Base-by-base conservation (phyloP, 441 rosid species). In the Erodium trifolium region DNA sequence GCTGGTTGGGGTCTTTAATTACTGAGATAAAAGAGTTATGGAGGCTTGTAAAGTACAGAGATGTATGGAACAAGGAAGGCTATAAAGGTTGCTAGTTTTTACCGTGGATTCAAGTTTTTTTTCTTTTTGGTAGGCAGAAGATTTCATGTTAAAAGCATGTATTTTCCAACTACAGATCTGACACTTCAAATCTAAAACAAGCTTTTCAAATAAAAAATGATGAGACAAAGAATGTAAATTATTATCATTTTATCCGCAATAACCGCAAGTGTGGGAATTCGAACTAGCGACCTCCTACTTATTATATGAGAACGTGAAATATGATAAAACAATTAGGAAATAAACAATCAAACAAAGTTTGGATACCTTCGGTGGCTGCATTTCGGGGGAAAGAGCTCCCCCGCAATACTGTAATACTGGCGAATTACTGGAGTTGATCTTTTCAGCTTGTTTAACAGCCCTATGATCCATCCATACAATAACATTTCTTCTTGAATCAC, bases 401-500 rank as follows among this genome's bases (percentile, higher is more conserved):
- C 99, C 99, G 18, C 99, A 91, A 65, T 88, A 91, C 71, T 91
- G 97, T n/a, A 89, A 69, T 4, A 89, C 96, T 0, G 93, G 88
- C 17, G 93, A 91, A 71, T 85, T 87, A 69, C 68, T 74, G 5
- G 99, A 83, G 82, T 93, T 88, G 70, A 93, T 93, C 77, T 82
- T 89, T 77, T 93, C 88, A 37, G 97, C 92, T 85, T 93, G 95
- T 55, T 86, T 88, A 31, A 89, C 90, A 79, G 99, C 97, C 85
- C 99, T 86, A 67, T 93, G 97, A 64, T 93, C 99, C 99, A 93
- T 93, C 97, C 99, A 93, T 6, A 93, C 96, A 43, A 90, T 88
- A 34, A 89, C 78, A 67, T 93, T 91, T 72, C 97, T 82, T 75
- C 97, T 87, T 59, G 97, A 83, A 84, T 91, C 99, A 75, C 97